Evolutionary conservation across 768 basidiomycete genomes (phyloP).

Genomic region (Leucosporidium yakuticum): DNA sequence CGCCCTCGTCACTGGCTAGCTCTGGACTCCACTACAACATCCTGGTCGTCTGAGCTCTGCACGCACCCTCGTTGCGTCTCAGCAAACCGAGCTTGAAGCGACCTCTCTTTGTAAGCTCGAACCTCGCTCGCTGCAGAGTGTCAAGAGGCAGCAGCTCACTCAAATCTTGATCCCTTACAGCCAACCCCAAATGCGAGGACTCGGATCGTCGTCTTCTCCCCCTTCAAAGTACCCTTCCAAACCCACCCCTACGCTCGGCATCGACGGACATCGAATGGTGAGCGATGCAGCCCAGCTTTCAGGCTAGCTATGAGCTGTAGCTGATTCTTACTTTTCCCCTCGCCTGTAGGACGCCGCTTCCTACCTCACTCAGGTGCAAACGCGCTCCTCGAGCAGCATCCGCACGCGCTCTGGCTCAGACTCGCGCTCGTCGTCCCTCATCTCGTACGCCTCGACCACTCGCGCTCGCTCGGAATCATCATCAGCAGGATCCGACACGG

Average conservation of each 20-base stretch:
- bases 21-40: too few relatives aligned
- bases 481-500: constrained; percentile 15
- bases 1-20: too few relatives aligned
- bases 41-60: too few relatives aligned
- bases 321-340: too few relatives aligned
- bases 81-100: too few relatives aligned
- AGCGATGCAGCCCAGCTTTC: too few relatives aligned
- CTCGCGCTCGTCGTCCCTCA: constrained; percentile 23
- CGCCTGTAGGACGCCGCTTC: constrained; percentile 22
- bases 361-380: constrained; percentile 18
- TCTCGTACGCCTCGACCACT: constrained; percentile 23
- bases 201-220: not conserved
- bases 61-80: too few relatives aligned
- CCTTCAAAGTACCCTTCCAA: not conserved
- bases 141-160: too few relatives aligned
- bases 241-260: not conserved
- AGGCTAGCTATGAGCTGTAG: too few relatives aligned
- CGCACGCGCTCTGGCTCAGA: constrained; percentile 14
- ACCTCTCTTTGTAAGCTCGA: too few relatives aligned
- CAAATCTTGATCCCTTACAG: too few relatives aligned
- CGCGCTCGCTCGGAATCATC: not conserved
- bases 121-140: too few relatives aligned
- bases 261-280: not conserved
- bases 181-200: not conserved
- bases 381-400: constrained; percentile 10